Conservation (phyloP, 192 early-diverging fungal genomes). For the Obelidium mucronatum region DNA sequence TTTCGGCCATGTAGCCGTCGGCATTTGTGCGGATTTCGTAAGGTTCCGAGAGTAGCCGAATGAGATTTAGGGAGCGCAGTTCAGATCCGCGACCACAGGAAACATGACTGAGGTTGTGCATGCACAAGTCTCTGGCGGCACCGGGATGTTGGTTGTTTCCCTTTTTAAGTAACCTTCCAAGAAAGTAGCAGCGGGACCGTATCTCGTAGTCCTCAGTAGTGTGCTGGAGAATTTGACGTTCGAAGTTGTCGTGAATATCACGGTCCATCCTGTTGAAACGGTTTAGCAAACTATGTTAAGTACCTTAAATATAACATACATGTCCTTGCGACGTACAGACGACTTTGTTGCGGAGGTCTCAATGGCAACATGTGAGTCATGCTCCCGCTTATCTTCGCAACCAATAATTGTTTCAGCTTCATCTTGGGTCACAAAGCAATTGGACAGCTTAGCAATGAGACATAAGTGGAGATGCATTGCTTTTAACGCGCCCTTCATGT, state of each 20-base stretch:
- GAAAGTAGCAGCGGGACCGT: neutral
- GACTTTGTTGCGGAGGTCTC: neutral
- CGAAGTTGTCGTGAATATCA: neutral
- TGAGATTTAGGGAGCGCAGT: neutral
- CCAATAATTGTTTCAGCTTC: neutral
- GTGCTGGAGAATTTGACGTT: neutral
- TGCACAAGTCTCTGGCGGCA: neutral
- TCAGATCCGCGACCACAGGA: neutral
- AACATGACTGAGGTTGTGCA: neutral
- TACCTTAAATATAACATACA: too few relatives aligned
- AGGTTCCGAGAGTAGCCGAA: neutral
- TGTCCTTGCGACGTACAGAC: too few relatives aligned
- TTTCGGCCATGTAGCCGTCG: neutral
- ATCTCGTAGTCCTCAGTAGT: neutral
- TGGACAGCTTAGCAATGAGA: too few relatives aligned
- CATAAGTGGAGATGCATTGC: too few relatives aligned
- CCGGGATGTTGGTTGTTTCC: neutral
- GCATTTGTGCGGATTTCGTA: neutral
- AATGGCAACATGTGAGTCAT: neutral
- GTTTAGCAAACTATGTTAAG: too few relatives aligned
- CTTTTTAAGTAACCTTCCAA: neutral
- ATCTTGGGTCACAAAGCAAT: too few relatives aligned
- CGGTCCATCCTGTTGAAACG: too few relatives aligned
- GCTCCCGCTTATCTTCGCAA: neutral
- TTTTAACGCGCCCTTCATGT: too few relatives aligned